Evolutionary conservation across 2,329 filamentous ascomycete species (phyloP).

Genomic region (Fusarium concolor): DNA sequence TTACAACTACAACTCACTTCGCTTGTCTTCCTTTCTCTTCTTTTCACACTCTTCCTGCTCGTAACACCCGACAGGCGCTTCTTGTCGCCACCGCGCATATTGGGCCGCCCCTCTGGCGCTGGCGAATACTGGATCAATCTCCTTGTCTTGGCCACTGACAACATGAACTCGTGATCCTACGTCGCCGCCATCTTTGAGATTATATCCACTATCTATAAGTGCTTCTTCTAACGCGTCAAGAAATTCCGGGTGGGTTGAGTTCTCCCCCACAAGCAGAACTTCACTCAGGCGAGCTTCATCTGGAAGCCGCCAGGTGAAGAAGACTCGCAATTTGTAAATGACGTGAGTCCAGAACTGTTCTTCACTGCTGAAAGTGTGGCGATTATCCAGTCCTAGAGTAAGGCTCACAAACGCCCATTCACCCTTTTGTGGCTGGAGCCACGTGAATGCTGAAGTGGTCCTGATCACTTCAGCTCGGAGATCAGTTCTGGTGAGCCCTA

Average conservation of each 20-base stretch:
- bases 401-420: background rate
- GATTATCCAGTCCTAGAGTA: background rate
- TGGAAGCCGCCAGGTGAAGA: background rate
- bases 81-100: conserved; percentile 7
- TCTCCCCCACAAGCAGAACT: conserved; percentile 11
- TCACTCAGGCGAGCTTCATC: background rate
- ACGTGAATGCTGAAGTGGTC: background rate
- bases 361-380: background rate
- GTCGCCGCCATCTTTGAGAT: too few relatives aligned
- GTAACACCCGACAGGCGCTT: background rate
- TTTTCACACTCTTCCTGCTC: background rate
- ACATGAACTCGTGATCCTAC: background rate
- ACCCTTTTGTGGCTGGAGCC: background rate
- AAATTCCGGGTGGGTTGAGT: conserved; percentile 13
- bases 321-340: background rate
- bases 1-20: background rate
- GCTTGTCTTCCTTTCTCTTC: background rate
- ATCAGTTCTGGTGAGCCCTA: conserved; percentile 6
- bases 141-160: background rate
- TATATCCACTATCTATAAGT: background rate
- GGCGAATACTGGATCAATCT: background rate
- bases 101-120: background rate
- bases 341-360: background rate
- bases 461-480: conserved; percentile 9
- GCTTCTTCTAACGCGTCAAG: background rate